Base-by-base conservation (phyloP, 768 basidiomycete species). In the Tylopilus sp. region DNA sequence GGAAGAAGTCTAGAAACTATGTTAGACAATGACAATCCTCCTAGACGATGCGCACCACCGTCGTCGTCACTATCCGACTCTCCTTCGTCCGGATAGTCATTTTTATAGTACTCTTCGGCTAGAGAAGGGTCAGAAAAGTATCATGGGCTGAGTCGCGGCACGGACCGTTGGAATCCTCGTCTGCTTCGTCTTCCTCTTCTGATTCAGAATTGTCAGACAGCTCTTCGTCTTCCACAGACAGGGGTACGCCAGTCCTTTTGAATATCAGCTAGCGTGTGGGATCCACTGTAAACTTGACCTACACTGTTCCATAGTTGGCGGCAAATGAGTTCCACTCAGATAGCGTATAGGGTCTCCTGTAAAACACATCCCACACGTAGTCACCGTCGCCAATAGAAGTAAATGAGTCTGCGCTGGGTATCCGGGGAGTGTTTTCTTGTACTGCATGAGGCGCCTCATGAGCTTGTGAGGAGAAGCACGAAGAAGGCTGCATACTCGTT, bases 281-380 rank as follows among this genome's bases (percentile, higher is more conserved):
- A 40, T 7, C 4, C 9, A 18, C 22, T 52, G 30, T 17, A 39
- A 39, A 44, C 31, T 26, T 8, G 22, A 69, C 80, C 45, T 65
- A 91, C 88, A 87, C 61, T 0, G 81, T 89, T 18, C 77, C 89
- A 48, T 86, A 69, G 41, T 77, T 77, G 6, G 80, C 79, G 1
- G 73, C 74, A 7, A 72, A 74, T 18, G 78, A 74, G 48, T 79
- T 80, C 77, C 83, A 82, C 66, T 86, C 82, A 17, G 74, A 75
- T 36, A 81, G 65, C 11, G 80, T 76, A 18, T 76, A 75, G 0
- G 84, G 83, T 21, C 82, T 75, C 56, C 85, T 86, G 58, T 88
- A 90, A 62, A 90, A 91, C 20, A 91, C 80, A 60, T 91, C 89
- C 81, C 85, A 91, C 21, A 91, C 89, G 57, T 88, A 91, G 58